Evolutionary conservation across 148 eudicot genomes (phyloP).

Genomic region (Persicaria tinctoria): DNA sequence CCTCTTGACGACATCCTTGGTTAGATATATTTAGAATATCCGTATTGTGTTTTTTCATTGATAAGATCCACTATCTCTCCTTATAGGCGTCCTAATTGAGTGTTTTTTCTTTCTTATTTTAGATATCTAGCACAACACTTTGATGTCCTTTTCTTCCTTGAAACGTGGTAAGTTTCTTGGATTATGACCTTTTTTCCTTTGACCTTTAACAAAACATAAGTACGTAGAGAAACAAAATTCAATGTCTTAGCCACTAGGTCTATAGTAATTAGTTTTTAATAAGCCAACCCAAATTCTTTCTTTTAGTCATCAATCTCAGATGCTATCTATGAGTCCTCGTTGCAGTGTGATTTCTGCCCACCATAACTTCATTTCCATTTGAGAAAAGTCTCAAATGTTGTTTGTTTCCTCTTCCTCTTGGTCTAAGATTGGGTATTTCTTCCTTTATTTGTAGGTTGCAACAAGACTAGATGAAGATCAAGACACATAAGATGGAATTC

Average conservation of each 20-base stretch:
- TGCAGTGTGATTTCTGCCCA: constrained; percentile 8
- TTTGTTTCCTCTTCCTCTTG: constrained; percentile 20
- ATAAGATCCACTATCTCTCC: constrained; percentile 14
- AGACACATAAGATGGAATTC: constrained; percentile 42
- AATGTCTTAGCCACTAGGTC: background rate
- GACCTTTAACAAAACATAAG: background rate
- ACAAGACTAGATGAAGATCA: constrained; percentile 79
- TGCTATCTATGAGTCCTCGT: background rate
- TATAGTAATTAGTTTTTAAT: background rate
- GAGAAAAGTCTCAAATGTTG: constrained; percentile 14
- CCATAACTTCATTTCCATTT: constrained; percentile 7
- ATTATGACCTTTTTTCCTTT: background rate
- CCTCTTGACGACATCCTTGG: background rate
- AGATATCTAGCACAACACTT: constrained; percentile 35
- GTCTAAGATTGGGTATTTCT: constrained; percentile 36
- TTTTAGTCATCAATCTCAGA: background rate
- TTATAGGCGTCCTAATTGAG: constrained; percentile 44
- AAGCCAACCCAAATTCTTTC: background rate
- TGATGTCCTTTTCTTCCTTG: constrained; percentile 2
- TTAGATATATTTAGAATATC: background rate
- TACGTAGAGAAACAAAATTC: background rate
- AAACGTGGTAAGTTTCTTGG: background rate
- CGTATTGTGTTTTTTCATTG: background rate
- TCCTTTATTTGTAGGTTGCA: constrained; percentile 61
- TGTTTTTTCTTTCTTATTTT: constrained; percentile 48